These are phyloP conservation scores for Pestalotiopsis sp. DNA, from an alignment of 2,329 filamentous ascomycete genomes.

Conservation along the genomic window DNA sequence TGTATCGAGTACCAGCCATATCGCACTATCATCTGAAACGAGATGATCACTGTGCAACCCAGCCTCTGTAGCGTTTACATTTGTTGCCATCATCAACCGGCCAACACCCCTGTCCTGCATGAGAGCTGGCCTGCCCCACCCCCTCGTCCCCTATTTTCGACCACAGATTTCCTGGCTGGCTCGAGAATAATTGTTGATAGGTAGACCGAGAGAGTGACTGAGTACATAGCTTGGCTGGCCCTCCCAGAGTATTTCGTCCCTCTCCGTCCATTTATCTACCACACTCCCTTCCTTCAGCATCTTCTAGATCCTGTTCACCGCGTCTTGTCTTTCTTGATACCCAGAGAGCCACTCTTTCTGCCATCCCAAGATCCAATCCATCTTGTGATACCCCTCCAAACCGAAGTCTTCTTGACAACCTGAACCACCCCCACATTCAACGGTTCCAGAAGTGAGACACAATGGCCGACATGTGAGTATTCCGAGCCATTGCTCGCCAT, in stretches of 20 bases:
- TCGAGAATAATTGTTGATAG: slow-evolving; percentile 11
- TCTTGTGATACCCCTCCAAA: not conserved
- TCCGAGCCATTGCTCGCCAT: not conserved
- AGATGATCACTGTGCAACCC: slow-evolving; percentile 4
- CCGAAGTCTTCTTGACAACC: not conserved
- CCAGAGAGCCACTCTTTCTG: slow-evolving; percentile 1
- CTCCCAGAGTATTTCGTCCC: not conserved
- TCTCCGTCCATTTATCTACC: not conserved
- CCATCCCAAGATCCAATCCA: slow-evolving; percentile 5
- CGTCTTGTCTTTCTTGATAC: slow-evolving; percentile 9
- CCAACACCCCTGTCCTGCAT: slow-evolving; percentile 5
- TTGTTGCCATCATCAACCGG: slow-evolving; percentile 1
- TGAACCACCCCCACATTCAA: not conserved
- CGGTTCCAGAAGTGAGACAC: slow-evolving; percentile 12
- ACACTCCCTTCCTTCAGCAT: slow-evolving; percentile 9
- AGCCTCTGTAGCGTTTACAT: slow-evolving; percentile 4
- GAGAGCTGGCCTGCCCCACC: not conserved
- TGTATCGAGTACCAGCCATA: slow-evolving; percentile 3
- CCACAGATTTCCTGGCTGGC: slow-evolving; percentile 9
- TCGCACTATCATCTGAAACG: slow-evolving; percentile 3
- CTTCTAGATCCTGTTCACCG: slow-evolving; percentile 4
- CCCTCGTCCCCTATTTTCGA: slow-evolving; percentile 10
- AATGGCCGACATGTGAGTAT: slow-evolving; percentile 17
- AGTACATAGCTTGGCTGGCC: not conserved
- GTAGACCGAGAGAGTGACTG: not conserved